Conservation (phyloP, 2,329 filamentous ascomycete species). For the Nemania bipapillata region DNA sequence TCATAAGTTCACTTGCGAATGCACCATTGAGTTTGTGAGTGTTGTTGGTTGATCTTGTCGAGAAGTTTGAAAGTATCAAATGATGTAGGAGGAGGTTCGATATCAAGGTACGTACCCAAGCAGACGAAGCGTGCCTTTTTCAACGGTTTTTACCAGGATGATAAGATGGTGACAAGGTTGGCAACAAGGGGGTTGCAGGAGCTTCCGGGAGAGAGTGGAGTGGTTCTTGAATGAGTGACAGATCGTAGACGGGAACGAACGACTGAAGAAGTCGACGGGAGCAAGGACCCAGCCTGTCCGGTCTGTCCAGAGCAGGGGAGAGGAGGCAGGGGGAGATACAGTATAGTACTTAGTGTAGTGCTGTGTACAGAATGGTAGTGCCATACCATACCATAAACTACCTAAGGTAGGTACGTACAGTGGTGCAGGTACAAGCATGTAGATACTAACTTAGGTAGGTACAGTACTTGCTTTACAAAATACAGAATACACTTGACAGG, state of each 20-base stretch:
- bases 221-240: conserved; percentile 38
- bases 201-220: conserved; percentile 38
- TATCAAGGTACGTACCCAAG: conserved; percentile 41
- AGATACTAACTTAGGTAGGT: background rate
- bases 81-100: conserved; percentile 35
- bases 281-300: conserved; percentile 21
- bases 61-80: conserved; percentile 25
- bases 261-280: conserved; percentile 35
- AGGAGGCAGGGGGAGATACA: background rate
- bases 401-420: background rate
- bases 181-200: conserved; percentile 38
- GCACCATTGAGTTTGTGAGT: conserved; percentile 13
- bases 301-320: background rate
- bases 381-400: no score
- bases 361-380: no score
- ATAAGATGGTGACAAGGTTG: conserved; percentile 32
- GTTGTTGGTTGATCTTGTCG: conserved; percentile 10
- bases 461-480: background rate
- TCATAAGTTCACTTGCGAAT: background rate
- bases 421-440: no score
- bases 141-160: conserved; percentile 43
- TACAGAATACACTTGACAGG: no score
- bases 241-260: conserved; percentile 40
- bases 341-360: background rate
- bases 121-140: conserved; percentile 36